A percentile compares a stretch with the other conserved stretches of the same genome.
phyloP scores from a whole-genome alignment of 768 basidiomycete genomes.

The Inosperma sp. region DNA sequence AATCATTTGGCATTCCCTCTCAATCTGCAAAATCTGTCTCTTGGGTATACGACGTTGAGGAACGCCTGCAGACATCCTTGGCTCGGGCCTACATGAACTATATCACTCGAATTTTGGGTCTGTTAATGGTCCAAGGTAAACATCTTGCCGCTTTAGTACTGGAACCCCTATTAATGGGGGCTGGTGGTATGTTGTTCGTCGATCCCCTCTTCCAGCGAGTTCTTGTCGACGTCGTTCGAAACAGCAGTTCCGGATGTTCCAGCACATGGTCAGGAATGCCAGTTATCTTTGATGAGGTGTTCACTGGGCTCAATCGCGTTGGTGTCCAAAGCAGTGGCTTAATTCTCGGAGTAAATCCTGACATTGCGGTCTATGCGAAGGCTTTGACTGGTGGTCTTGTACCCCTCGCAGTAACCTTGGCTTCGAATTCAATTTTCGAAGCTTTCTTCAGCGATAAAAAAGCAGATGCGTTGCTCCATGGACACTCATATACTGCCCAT shows the following conservation, averaged over 20 bases:
- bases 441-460: constrained; percentile 75
- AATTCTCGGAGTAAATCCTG: constrained; percentile 70
- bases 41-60: constrained; percentile 65
- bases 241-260: constrained; percentile 29
- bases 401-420: constrained; percentile 81
- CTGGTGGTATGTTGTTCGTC: constrained; percentile 95
- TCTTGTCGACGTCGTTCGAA: constrained; percentile 75
- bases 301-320: constrained; percentile 86
- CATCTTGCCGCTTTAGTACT: constrained; percentile 74
- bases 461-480: constrained; percentile 84
- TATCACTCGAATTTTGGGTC: constrained; percentile 49
- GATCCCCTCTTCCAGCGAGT: constrained; percentile 94
- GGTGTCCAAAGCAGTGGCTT: constrained; percentile 63
- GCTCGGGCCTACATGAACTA: constrained; percentile 59
- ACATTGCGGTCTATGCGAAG: constrained; percentile 91
- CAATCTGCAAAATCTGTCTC: constrained; percentile 43
- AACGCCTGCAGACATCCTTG: constrained; percentile 55
- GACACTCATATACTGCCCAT: constrained; percentile 95
- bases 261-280: constrained; percentile 66
- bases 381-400: constrained; percentile 90
- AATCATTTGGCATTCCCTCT: constrained; percentile 32
- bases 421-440: constrained; percentile 72
- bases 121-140: constrained; percentile 38
- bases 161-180: constrained; percentile 91
- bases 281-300: constrained; percentile 95